Percentiles rank a stretch among this genome's conserved stretches.
These are phyloP conservation scores for Chaetomiaceae sp. DNA, from an alignment of 2,329 filamentous ascomycete species.

Conservation along the genomic window DNA sequence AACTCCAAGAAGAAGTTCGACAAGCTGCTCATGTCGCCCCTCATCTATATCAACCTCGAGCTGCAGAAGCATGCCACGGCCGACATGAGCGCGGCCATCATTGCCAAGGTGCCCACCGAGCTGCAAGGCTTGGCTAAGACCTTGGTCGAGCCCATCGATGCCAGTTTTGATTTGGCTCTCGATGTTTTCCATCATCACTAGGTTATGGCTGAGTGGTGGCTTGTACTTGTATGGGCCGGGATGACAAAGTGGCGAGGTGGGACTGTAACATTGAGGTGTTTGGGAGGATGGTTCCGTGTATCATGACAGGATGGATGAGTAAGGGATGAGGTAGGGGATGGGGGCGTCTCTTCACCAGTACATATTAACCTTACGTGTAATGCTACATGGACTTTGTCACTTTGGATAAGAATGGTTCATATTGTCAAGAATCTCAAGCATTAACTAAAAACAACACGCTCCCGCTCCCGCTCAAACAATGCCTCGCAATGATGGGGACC, in stretches of 20 bases:
- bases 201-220: too few species aligned
- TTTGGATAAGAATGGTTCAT: too few species aligned
- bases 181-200: slow-evolving; percentile 12
- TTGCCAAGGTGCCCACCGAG: slow-evolving; percentile 37
- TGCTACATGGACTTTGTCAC: too few species aligned
- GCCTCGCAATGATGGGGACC: too few species aligned
- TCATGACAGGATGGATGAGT: too few species aligned
- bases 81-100: slow-evolving; percentile 35
- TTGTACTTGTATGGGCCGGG: background rate
- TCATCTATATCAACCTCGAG: slow-evolving; percentile 40
- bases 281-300: too few species aligned
- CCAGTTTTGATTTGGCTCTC: slow-evolving; percentile 37
- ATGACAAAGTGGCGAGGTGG: background rate
- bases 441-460: too few species aligned
- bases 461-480: too few species aligned
- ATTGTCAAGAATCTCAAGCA: too few species aligned
- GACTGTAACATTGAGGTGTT: background rate
- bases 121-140: slow-evolving; percentile 32
- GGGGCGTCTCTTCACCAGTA: too few species aligned
- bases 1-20: slow-evolving; percentile 41
- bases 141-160: slow-evolving; percentile 36
- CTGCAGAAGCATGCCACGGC: slow-evolving; percentile 37
- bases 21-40: slow-evolving; percentile 36
- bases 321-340: too few species aligned
- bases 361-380: too few species aligned